phyloP scores from a whole-genome alignment of 257 asterid species.

The Gentiana dahurica region DNA sequence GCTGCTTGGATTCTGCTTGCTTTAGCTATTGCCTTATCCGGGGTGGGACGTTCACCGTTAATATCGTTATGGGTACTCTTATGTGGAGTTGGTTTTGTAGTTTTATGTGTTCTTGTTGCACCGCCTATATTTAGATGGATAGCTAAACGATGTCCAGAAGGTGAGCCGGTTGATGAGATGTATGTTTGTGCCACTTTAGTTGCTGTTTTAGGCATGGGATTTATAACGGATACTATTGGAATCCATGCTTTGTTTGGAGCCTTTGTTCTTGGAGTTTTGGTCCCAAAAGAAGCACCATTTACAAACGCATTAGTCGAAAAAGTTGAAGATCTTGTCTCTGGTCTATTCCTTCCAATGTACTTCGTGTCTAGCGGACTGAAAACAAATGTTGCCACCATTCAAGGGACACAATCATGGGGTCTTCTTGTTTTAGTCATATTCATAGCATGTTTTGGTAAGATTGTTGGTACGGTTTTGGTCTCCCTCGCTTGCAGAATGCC shows the following conservation, averaged over 20 bases:
- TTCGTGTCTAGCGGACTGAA: slow-evolving; percentile 39
- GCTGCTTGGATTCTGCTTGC: slow-evolving; percentile 29
- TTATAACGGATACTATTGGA: slow-evolving; percentile 24
- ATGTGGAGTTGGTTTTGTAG: slow-evolving; percentile 17
- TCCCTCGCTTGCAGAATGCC: slow-evolving; percentile 23
- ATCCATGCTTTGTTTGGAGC: slow-evolving; percentile 29
- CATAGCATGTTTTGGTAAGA: slow-evolving; percentile 36
- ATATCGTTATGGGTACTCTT: slow-evolving; percentile 25
- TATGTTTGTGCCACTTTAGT: slow-evolving; percentile 19
- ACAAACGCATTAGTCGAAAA: slow-evolving; percentile 28
- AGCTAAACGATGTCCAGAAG: slow-evolving; percentile 19
- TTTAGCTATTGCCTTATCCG: slow-evolving; percentile 20
- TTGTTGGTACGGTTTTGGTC: slow-evolving; percentile 28
- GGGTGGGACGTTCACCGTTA: slow-evolving; percentile 17
- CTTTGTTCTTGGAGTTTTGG: slow-evolving; percentile 23
- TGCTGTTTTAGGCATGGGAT: slow-evolving; percentile 18
- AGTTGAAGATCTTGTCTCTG: slow-evolving; percentile 38
- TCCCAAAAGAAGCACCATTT: slow-evolving; percentile 31
- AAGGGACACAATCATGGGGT: slow-evolving; percentile 40
- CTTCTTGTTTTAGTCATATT: slow-evolving; percentile 30
- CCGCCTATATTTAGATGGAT: slow-evolving; percentile 26
- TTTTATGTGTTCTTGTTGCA: slow-evolving; percentile 7
- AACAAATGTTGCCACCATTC: slow-evolving; percentile 29
- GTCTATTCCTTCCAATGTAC: slow-evolving; percentile 34
- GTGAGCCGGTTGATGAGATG: slow-evolving; percentile 24